Base-by-base conservation (phyloP, 2,329 filamentous ascomycete genomes). In the Microdochium nivale region DNA sequence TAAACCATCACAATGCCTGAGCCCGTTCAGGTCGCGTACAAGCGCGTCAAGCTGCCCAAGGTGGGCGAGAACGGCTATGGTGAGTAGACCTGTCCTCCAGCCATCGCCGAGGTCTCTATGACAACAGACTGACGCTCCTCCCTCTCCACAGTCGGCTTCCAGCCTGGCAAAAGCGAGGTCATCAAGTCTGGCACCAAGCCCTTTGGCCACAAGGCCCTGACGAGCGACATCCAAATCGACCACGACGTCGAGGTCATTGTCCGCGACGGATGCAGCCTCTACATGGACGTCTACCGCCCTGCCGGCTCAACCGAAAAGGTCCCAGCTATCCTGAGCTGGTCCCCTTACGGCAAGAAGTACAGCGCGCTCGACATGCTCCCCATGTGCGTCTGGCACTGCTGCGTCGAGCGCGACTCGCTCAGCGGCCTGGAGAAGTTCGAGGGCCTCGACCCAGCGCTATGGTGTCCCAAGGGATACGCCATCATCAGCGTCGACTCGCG, bases 51-150 rank as follows among this genome's bases (percentile, higher is more conserved):
- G 16, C 35, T 64, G 53, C 67, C 70, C 16, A 61, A 66, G 27
- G 52, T 65, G 2, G 70, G 68, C 24, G 62, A 67, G 30, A 73
- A 72, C 55, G 67, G 67, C 54, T 73, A 73, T 48, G 33, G 33
- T 37, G 16, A 16, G 33, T 19, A 7, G 13, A 59, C 27, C 27
- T 11, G 27, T 30, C 11, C 27, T 30, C 27, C 11, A 30, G n/a
- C n/a, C n/a, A n/a, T n/a, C n/a, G n/a, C n/a, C n/a, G n/a, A n/a
- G n/a, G n/a, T 11, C 27, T 30, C 5, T 30, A 30, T 30, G 5
- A 5, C 27, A 11, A 5, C 5, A 30, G 27, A 30, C 27, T 30
- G 27, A 30, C 27, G 11, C 11, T 5, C 27, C 5, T 30, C 11
- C 5, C 27, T 11, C 27, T 11, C 27, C 27, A 37, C 33, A 37